Evolutionary conservation across 225 moss, liverwort and hornwort species (phyloP).

Genomic region (Anthoceros angustus): DNA sequence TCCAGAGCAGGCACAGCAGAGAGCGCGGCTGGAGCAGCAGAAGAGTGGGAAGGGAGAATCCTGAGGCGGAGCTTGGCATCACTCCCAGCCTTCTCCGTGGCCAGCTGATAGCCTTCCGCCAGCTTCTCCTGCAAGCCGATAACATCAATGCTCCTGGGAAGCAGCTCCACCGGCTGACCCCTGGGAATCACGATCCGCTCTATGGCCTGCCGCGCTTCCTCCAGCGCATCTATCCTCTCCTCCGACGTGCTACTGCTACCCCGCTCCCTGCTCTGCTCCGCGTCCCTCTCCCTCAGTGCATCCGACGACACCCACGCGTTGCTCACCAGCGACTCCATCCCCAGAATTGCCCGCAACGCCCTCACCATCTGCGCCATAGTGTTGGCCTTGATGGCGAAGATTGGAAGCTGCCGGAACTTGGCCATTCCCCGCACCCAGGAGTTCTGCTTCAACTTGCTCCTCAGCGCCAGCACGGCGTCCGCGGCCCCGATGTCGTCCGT

Average conservation of each 20-base stretch:
- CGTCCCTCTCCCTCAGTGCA: conserved; percentile 27
- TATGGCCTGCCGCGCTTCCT: conserved; percentile 90
- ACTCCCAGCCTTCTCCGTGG: conserved; percentile 40
- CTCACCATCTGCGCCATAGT: conserved; percentile 99
- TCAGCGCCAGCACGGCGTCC: conserved; percentile 73
- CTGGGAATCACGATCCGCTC: conserved; percentile 89
- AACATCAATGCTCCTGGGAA: conserved; percentile 51
- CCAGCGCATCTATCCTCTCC: conserved; percentile 81
- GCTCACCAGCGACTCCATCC: conserved; percentile 59
- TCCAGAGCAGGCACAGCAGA: background rate
- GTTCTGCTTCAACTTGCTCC: conserved; percentile 76
- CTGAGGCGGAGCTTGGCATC: conserved; percentile 48
- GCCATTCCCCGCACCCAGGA: conserved; percentile 96
- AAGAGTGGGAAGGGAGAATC: conserved; percentile 37
- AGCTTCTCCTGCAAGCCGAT: conserved; percentile 74
- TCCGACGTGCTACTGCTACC: conserved; percentile 38
- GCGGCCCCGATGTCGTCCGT: conserved; percentile 87
- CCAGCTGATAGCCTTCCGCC: conserved; percentile 74
- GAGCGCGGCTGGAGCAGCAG: conserved; percentile 3
- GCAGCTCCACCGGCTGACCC: conserved; percentile 73
- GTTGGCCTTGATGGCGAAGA: conserved; percentile 93
- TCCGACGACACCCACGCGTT: conserved; percentile 17
- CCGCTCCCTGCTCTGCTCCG: conserved; percentile 17
- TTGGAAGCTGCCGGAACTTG: conserved; percentile 76
- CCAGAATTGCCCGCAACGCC: conserved; percentile 82